Evolutionary conservation across 1,284 basidiomycete species (phyloP), one percentile per base, ranked within the genome.

Genomic region (Apiotrichum domesticum): DNA sequence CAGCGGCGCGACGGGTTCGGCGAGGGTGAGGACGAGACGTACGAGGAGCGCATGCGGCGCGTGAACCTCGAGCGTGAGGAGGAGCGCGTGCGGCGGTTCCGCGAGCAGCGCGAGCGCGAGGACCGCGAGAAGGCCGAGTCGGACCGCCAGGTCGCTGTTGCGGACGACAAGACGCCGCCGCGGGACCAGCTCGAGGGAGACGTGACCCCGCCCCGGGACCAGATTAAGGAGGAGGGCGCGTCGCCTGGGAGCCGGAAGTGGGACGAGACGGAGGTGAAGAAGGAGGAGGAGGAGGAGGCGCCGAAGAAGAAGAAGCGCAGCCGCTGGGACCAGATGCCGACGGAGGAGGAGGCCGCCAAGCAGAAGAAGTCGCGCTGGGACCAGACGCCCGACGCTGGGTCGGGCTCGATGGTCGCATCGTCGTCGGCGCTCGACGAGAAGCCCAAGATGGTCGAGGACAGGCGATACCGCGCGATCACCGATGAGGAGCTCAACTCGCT

Each of bases 31-130:
- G 90, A 90, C 55, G 78, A 79, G 54, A 88, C 88, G 6, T 98
- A 98, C 77, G 93, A 90, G 73, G 94, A 98, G 70, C 90, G 93
- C 21, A 99, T 98, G 96, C 82, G 93, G 64, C 76, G 94, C 66
- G 84, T 89, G 59, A 85, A 87, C 71, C 77, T 99, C 70, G 94
- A 98, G 80, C 86, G 91, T 74, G 95, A 98, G 78, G 95, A 98
- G 77, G 82, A 81, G 66, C 80, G 91, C 56, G 93, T 98, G 29
- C 81, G 83, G 70, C 80, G 84, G 65, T 87, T 87, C 35, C 94
- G 92, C 74, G 91, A 96, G 73, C 91, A 92, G 77, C 83, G 89
- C 77, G 73, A 72, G 71, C 82, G 83, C 73, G 88, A 90, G 21
- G 81, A 85, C 63, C 88, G 29, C n/a, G 56, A 48, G 45, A 62